Base-by-base conservation (phyloP, 441 rosid species). In the Populus hybrid region DNA sequence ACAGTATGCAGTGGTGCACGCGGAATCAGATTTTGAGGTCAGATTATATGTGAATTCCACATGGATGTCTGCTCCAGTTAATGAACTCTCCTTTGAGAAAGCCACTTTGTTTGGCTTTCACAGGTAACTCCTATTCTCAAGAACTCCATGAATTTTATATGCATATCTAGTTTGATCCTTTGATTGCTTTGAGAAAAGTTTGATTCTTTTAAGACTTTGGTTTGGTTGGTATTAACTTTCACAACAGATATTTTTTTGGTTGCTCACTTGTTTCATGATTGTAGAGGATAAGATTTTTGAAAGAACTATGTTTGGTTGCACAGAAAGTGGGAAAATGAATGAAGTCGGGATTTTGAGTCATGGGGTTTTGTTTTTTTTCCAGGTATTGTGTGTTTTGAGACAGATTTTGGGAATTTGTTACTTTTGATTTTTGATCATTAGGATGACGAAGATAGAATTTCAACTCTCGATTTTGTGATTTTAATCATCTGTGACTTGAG, bases 11-110 rank as follows among this genome's bases (percentile, higher is more conserved):
- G 84, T 92, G 33, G 86, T 89, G n/a, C 92, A 89, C 69, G 61
- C 40, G 0, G 93, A 90, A 61, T 89, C 94, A 8, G 91, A 92
- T 80, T 92, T 92, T 80, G 94, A 89, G 77, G 85, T 90, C 83
- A 84, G 96, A 14, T 84, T 78, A 76, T 90, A 90, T 77, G 20
- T 68, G 9, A 78, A 81, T 2, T 83, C 93, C 71, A 82, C 85
- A 9, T 91, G 96, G 96, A 87, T 92, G 86, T 82, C 93, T 63
- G 91, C 92, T 26, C 74, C 78, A 7, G 87, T 79, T 45, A 65
- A 81, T 42, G 83, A 86, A 73, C 81, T 90, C 77, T 90, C 95
- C 78, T 92, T 90, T 81, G 79, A 84, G 67, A 89, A 87, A 71
- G 88, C 94, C 76, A 92, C 93, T 83, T 72, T 84, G 40, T 67